These are phyloP conservation scores for Melaleuca quinquenervia DNA, from an alignment of 345 rosid species.

Conservation along the genomic window DNA sequence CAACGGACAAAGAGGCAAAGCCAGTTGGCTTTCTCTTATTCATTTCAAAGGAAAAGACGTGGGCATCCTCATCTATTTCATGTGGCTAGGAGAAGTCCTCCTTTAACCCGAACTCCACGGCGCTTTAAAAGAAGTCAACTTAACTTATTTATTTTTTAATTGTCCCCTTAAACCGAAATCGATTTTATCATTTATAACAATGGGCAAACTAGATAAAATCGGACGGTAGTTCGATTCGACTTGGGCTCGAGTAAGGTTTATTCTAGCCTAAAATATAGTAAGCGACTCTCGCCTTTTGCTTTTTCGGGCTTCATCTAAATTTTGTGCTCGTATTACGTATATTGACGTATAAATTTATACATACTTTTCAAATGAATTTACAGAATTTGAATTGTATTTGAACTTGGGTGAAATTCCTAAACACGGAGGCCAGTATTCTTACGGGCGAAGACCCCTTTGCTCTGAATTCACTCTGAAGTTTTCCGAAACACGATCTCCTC, in stretches of 20 bases:
- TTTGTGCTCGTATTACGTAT: not conserved
- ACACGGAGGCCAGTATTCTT: not conserved
- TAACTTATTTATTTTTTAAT: not conserved
- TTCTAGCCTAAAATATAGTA: not conserved
- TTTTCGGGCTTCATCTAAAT: too few relatives aligned
- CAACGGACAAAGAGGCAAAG: not conserved
- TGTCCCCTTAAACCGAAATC: not conserved
- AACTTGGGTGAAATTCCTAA: not conserved
- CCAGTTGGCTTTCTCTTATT: not conserved
- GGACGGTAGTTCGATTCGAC: not conserved
- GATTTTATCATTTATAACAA: too few relatives aligned
- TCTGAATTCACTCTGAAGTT: not conserved
- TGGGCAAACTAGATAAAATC: not conserved
- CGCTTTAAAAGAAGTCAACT: not conserved
- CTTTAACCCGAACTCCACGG: not conserved
- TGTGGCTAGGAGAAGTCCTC: not conserved
- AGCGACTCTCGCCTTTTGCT: too few relatives aligned
- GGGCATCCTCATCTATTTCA: not conserved
- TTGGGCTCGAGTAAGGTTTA: not conserved
- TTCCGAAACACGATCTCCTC: too few relatives aligned
- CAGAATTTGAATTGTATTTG: not conserved
- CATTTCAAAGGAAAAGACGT: not conserved
- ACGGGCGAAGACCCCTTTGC: not conserved
- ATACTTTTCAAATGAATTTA: not conserved
- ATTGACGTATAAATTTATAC: too few relatives aligned